These are phyloP conservation scores for Macrophomina pseudophaseolina DNA, from an alignment of 2,329 filamentous ascomycete genomes.

Conservation along the genomic window DNA sequence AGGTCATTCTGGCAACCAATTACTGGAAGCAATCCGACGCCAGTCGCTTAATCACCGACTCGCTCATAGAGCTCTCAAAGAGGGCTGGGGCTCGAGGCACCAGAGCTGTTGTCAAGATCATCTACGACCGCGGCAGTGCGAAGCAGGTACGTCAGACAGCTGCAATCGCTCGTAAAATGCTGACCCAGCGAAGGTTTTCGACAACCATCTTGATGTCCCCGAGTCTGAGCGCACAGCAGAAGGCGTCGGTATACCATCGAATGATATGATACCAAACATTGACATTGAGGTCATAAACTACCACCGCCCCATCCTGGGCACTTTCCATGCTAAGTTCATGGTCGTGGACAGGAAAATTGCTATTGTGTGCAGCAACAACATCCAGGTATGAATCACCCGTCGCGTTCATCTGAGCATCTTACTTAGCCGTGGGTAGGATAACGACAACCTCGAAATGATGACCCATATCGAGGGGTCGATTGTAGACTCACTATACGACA, in stretches of 20 bases:
- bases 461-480: constrained; percentile 76
- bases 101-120: constrained; percentile 71
- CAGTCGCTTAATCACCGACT: constrained; percentile 69
- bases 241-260: constrained; percentile 63
- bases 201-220: constrained; percentile 67
- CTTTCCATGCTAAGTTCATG: constrained; percentile 79
- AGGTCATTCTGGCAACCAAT: constrained; percentile 77
- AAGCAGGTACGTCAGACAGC: constrained; percentile 55
- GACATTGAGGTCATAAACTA: constrained; percentile 76
- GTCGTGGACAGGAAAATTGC: constrained; percentile 75
- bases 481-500: constrained; percentile 77
- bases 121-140: constrained; percentile 73
- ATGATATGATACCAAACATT: constrained; percentile 71
- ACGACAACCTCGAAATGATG: constrained; percentile 84
- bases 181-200: constrained; percentile 48
- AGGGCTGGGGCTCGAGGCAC: constrained; percentile 64
- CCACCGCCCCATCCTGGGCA: constrained; percentile 72
- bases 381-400: constrained; percentile 49
- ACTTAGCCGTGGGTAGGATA: constrained; percentile 52
- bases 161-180: not conserved
- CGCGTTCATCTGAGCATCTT: not conserved
- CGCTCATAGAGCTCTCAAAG: constrained; percentile 70
- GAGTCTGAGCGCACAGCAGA: constrained; percentile 62
- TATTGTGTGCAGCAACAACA: constrained; percentile 78
- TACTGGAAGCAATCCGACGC: constrained; percentile 75